Evolutionary conservation across 352 stramenopile species (phyloP), one percentile per base, ranked within the genome.

Genomic region (Peronospora farinosa): DNA sequence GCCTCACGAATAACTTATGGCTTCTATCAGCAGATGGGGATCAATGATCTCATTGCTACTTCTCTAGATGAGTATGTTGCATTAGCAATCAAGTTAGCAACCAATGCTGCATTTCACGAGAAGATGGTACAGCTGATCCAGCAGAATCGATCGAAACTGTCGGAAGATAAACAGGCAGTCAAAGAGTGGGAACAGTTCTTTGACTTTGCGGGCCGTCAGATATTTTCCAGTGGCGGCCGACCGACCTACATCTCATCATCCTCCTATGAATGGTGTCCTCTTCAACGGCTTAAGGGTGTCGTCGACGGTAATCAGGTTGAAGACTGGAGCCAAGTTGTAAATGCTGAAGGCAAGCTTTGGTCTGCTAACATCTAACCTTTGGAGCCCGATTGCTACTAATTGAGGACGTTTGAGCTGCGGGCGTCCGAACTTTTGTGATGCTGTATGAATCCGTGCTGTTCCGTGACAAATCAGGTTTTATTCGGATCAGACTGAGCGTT

Each of bases 101-200:
- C 47, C 2, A 51, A 91, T 38, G 41, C 28, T 0, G 27, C 33
- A 1, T 88, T 88, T 31, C 75, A 75, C 30, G 38, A 56, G 7
- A 49, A 50, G 25, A 82, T 87, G 63, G 55, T 51, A n/a, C 21
- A 52, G 10, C 64, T 76, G 33, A 67, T 90, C 17, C 58, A 72
- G 25, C 51, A 56, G 2, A 62, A 66, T 27, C 67, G 71, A 3
- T 46, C 57, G 17, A 63, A 52, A 1, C 25, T 90, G n/a, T 78
- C 76, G 4, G 54, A 71, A 47, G 69, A 83, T 45, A 2, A 16
- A 13, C 33, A 57, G 9, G 77, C 74, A 2, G 66, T 91, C 1
- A 15, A 58, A n/a, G 72, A 88, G 43, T 91, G 80, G 80, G 77
- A 88, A 54, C 64, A 54, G 30, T 88, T 91, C 42, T 70, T 91